Conservation (phyloP, 768 basidiomycete species). For the Suillus brevipes region DNA sequence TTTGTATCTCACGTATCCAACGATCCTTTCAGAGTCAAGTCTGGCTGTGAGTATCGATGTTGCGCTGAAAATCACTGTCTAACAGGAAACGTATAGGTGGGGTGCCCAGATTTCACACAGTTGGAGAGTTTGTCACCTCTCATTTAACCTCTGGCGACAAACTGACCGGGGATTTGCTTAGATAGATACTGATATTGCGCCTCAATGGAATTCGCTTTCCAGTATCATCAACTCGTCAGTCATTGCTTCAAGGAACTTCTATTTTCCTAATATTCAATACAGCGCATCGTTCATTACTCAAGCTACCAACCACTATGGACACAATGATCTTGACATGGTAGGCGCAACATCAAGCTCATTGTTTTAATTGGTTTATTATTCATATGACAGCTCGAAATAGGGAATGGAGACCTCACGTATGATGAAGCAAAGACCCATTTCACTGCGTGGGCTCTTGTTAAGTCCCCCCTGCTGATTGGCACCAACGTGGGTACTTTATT, state of each 20-base stretch:
- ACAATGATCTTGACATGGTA: slow-evolving; percentile 69
- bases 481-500: slow-evolving; percentile 45
- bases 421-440: slow-evolving; percentile 71
- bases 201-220: slow-evolving; percentile 52
- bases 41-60: slow-evolving; percentile 54
- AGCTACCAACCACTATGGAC: slow-evolving; percentile 63
- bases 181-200: slow-evolving; percentile 27
- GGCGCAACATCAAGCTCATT: slow-evolving; percentile 12
- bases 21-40: slow-evolving; percentile 48
- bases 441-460: slow-evolving; percentile 70
- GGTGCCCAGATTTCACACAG: slow-evolving; percentile 37
- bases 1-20: background rate
- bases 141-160: background rate
- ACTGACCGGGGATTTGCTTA: slow-evolving; percentile 7
- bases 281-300: slow-evolving; percentile 66
- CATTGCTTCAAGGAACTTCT: background rate
- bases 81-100: slow-evolving; percentile 30
- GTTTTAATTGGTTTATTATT: background rate
- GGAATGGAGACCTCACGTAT: slow-evolving; percentile 59
- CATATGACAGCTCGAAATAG: slow-evolving; percentile 52
- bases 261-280: slow-evolving; percentile 1
- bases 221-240: slow-evolving; percentile 55
- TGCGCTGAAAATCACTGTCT: slow-evolving; percentile 9
- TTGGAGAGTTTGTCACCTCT: slow-evolving; percentile 40
- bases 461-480: slow-evolving; percentile 64